Percentiles rank a stretch among this genome's conserved stretches.
These are phyloP conservation scores for Pittosporum tobira DNA, from an alignment of 129 eudicot genomes.

Conservation along the genomic window DNA sequence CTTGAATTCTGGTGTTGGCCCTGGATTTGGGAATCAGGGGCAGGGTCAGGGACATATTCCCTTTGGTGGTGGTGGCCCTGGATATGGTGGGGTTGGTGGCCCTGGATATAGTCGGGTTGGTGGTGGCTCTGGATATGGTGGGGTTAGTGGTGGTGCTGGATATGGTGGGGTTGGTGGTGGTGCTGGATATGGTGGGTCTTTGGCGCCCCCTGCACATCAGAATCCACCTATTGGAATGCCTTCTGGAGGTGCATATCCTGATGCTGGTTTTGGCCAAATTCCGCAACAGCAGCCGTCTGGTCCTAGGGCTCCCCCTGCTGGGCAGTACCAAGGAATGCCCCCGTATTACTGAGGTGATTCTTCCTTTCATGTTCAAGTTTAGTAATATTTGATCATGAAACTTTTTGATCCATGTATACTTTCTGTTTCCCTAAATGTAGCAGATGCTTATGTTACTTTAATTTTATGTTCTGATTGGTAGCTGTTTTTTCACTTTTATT, in stretches of 20 bases:
- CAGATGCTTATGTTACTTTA: not conserved
- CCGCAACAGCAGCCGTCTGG: constrained; percentile 52
- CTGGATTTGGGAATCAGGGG: constrained; percentile 44
- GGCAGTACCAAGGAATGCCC: constrained; percentile 72
- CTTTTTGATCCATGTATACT: not conserved
- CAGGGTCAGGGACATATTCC: constrained; percentile 26
- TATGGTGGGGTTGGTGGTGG: constrained; percentile 43
- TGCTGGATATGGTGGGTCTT: constrained; percentile 38
- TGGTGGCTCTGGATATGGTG: constrained; percentile 37
- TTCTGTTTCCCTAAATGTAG: not conserved
- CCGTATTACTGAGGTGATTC: constrained; percentile 72
- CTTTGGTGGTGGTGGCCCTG: constrained; percentile 30
- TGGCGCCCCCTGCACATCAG: constrained; percentile 19
- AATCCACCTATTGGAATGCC: constrained; percentile 37
- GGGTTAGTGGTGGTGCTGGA: constrained; percentile 34
- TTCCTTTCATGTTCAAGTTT: not conserved
- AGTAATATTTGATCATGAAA: not conserved
- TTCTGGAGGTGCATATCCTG: constrained; percentile 45
- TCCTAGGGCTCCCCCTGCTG: constrained; percentile 62
- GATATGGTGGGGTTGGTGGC: constrained; percentile 33
- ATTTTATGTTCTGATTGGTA: not conserved
- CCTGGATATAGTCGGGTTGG: too few relatives aligned
- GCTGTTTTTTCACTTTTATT: not conserved
- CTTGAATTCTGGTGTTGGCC: constrained; percentile 29
- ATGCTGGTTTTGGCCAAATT: constrained; percentile 15